phyloP scores from a whole-genome alignment of 108 stramenopile species.

The Discostella pseudostelligera region DNA sequence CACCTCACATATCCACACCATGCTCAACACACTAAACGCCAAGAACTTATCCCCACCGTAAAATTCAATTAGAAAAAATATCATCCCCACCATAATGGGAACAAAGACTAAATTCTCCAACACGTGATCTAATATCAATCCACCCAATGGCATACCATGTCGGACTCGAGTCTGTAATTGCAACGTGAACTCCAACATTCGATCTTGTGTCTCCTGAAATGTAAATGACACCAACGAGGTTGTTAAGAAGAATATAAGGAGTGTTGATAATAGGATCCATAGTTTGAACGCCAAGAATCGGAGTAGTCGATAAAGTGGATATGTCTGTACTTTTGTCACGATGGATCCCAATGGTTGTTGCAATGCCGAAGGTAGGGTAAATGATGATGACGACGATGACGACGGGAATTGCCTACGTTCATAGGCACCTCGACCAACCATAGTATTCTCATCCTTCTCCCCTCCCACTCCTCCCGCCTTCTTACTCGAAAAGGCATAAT shows the following conservation, averaged over 20 bases:
- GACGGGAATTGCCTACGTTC: background rate
- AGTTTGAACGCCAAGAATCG: conserved; percentile 58
- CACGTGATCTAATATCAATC: conserved; percentile 65
- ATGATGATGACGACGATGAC: conserved; percentile 3
- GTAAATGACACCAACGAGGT: conserved; percentile 90
- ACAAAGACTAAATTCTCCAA: conserved; percentile 89
- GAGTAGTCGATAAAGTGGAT: conserved; percentile 43
- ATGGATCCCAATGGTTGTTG: background rate
- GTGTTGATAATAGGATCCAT: conserved; percentile 65
- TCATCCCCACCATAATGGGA: conserved; percentile 92
- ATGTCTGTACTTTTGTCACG: conserved; percentile 30
- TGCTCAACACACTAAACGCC: conserved; percentile 84
- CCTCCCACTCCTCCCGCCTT: background rate
- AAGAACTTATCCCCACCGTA: conserved; percentile 87
- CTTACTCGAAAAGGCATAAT: conserved; percentile 36
- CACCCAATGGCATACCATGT: conserved; percentile 44
- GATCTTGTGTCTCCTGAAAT: conserved; percentile 93
- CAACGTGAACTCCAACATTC: conserved; percentile 94
- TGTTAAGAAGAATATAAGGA: conserved; percentile 89
- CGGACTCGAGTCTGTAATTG: conserved; percentile 73
- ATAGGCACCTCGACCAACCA: background rate
- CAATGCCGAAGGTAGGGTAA: background rate
- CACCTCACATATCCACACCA: conserved; percentile 93
- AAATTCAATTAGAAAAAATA: conserved; percentile 93
- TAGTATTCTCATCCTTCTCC: background rate